Base-by-base conservation (phyloP, 2,329 filamentous ascomycete genomes). In the Fusarium dimerum region DNA sequence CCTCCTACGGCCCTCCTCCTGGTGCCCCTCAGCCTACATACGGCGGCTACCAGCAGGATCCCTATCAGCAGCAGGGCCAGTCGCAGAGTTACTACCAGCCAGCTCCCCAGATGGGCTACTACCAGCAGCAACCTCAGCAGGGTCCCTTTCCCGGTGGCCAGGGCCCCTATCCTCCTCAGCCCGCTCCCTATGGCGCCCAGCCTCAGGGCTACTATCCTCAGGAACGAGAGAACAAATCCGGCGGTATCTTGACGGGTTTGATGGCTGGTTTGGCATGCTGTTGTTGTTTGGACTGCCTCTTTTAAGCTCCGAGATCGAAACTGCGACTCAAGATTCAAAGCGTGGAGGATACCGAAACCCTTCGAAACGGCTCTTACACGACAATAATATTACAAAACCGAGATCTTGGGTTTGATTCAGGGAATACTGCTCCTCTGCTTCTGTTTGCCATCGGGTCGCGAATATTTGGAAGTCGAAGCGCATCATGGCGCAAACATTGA, bases 241-340 rank as follows among this genome's bases (percentile, higher is more conserved):
- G 66, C 26, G 72, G 76, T 43, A 58, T 75, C 48, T 59, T 81
- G 40, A 75, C 75, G 34, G 78, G 76, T 40, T 65, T 82, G 48
- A 60, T 82, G 15, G 81, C 78, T 15, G 73, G 73, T 56, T 64
- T 81, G 54, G 81, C 81, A 2, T 83, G 80, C 66, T 84, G 81
- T 66, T 84, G 81, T 69, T 84, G 81, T 64, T 65, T 84, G 62
- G 81, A 84, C 58, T 71, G 74, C 42, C 64, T 84, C n/a, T 83
- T 82, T 62, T 84, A 78, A 68, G 51, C 32, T 20, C 6, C 41
- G 15, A 46, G n/a, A 40, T 11, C 13, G 13, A 36, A 3, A 15
- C 5, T 11, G 10, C 13, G 10, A 36, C 13, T 9, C 26, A 40
- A 9, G 2, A 18, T 36, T 17, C 41, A 42, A 20, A 26, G 40